Evolutionary conservation across 805 yeast species (phyloP).

Genomic region (Teunomyces kruisii): DNA sequence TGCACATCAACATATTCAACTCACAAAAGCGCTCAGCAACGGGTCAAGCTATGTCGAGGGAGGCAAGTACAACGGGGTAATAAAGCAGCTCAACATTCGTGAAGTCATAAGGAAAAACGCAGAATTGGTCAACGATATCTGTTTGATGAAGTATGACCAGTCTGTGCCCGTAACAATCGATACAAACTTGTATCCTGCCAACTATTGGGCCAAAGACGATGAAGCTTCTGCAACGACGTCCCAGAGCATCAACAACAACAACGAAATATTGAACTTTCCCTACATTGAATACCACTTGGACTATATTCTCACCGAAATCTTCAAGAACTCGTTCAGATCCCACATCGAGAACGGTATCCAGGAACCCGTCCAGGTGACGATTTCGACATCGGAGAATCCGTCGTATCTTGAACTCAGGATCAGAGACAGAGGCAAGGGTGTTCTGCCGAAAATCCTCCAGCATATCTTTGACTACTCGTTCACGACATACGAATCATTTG

Average conservation of each 20-base stretch:
- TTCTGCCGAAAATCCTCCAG: slow-evolving; percentile 60
- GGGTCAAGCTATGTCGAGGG: slow-evolving; percentile 52
- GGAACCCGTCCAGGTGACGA: slow-evolving; percentile 40
- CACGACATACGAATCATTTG: slow-evolving; percentile 66
- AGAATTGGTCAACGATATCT: slow-evolving; percentile 78
- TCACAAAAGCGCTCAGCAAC: slow-evolving; percentile 43
- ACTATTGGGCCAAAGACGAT: slow-evolving; percentile 30
- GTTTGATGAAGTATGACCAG: slow-evolving; percentile 80
- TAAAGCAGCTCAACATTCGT: slow-evolving; percentile 63
- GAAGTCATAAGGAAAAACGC: slow-evolving; percentile 63
- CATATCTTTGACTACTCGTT: slow-evolving; percentile 85
- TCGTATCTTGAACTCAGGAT: slow-evolving; percentile 67
- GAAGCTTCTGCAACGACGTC: slow-evolving; percentile 9
- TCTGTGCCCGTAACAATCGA: slow-evolving; percentile 61
- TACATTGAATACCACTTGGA: slow-evolving; percentile 87
- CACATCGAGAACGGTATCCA: slow-evolving; percentile 65
- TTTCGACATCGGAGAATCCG: slow-evolving; percentile 32
- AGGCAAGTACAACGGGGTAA: slow-evolving; percentile 55
- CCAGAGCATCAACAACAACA: slow-evolving; percentile 36
- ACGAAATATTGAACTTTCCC: slow-evolving; percentile 56
- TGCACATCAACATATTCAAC: slow-evolving; percentile 79
- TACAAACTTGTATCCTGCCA: slow-evolving; percentile 28
- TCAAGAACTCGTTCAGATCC: slow-evolving; percentile 87
- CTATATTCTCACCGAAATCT: slow-evolving; percentile 79
- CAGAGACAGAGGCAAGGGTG: slow-evolving; percentile 89